Evolutionary conservation across 371 early-diverging fungal species (phyloP).

Genomic region (Funneliformis caledonium): DNA sequence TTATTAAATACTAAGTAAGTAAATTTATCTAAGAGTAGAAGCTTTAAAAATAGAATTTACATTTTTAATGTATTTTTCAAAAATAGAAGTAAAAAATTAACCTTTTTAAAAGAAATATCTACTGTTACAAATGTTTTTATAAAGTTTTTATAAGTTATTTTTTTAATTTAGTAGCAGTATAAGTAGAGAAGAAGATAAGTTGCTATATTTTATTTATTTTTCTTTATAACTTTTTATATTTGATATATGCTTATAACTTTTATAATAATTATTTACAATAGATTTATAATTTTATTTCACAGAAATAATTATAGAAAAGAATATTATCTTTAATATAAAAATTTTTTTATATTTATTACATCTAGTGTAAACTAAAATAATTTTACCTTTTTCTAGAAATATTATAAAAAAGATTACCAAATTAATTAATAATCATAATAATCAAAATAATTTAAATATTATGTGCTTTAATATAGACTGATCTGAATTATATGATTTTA

Average conservation of each 20-base stretch:
- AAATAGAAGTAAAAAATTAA: too few relatives aligned
- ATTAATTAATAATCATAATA: background rate
- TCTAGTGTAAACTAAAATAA: background rate
- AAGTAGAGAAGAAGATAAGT: too few relatives aligned
- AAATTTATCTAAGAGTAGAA: too few relatives aligned
- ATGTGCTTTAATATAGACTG: background rate
- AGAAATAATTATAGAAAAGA: conserved; percentile 7
- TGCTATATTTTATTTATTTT: background rate
- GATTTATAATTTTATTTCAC: background rate
- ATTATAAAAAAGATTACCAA: background rate
- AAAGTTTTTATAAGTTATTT: too few relatives aligned
- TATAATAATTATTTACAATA: background rate
- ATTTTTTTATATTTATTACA: background rate
- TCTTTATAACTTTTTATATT: background rate
- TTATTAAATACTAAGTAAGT: too few relatives aligned
- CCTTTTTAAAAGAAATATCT: too few relatives aligned
- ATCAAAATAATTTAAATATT: background rate
- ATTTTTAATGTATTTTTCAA: too few relatives aligned
- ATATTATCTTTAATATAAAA: background rate
- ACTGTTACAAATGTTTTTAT: too few relatives aligned
- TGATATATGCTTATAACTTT: conserved; percentile 2
- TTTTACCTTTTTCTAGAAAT: background rate
- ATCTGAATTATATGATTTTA: background rate
- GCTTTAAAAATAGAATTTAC: too few relatives aligned
- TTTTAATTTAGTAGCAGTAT: too few relatives aligned